These are phyloP conservation scores for Alectoria sarmentosa DNA, from an alignment of 495 filamentous ascomycete species.

Conservation along the genomic window DNA sequence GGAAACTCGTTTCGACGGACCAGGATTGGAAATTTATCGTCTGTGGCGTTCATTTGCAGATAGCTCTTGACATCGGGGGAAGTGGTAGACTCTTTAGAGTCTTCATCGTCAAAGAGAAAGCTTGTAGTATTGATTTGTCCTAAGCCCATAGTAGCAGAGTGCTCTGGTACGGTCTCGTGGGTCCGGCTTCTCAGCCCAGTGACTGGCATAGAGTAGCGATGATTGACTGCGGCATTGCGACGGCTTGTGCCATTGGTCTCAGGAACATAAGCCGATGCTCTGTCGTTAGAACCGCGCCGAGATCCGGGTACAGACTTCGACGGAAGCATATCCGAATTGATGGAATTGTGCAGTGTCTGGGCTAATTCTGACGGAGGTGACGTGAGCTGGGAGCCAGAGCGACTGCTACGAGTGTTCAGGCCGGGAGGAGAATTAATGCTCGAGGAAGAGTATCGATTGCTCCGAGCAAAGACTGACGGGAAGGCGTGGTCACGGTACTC, in stretches of 20 bases:
- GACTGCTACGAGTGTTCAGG: constrained; percentile 58
- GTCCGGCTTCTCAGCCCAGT: constrained; percentile 54
- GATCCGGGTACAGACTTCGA: constrained; percentile 85
- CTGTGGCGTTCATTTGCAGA: constrained; percentile 64
- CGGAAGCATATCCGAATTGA: constrained; percentile 47
- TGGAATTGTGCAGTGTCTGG: constrained; percentile 44
- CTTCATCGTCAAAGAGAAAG: constrained; percentile 80
- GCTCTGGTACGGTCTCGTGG: constrained; percentile 42
- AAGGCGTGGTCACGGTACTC: constrained; percentile 77
- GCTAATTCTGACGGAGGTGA: constrained; percentile 48
- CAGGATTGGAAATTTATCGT: constrained; percentile 79
- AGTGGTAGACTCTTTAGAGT: constrained; percentile 48
- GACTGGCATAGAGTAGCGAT: constrained; percentile 87
- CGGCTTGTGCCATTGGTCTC: constrained; percentile 56
- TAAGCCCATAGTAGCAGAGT: constrained; percentile 40
- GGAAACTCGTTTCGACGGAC: constrained; percentile 62
- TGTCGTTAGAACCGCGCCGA: constrained; percentile 45
- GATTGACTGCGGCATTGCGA: constrained; percentile 49
- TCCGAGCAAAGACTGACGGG: constrained; percentile 64
- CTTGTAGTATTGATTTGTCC: constrained; percentile 72
- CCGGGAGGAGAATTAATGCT: constrained; percentile 75
- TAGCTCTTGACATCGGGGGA: constrained; percentile 61
- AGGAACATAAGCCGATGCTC: constrained; percentile 23
- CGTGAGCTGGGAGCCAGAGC: constrained; percentile 65
- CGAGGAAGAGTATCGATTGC: constrained; percentile 75